These are phyloP conservation scores for Coelastrella sp. DNA, from an alignment of 139 green algal genomes.

Conservation along the genomic window DNA sequence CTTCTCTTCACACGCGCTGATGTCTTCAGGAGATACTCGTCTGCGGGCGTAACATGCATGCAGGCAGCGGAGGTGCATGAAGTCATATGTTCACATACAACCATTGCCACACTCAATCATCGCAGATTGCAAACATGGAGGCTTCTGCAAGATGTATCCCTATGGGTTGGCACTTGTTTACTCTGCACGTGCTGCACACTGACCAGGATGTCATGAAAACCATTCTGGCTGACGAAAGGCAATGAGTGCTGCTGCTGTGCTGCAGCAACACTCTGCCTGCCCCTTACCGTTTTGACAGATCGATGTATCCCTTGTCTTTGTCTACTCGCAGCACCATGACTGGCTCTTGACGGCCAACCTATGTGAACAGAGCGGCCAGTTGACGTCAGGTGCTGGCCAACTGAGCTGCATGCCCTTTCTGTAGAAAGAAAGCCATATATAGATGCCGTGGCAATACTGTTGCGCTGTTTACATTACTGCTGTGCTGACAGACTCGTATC, in stretches of 20 bases:
- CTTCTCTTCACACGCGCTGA: slow-evolving; percentile 90
- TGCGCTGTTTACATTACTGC: no score
- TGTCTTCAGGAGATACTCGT: slow-evolving; percentile 94
- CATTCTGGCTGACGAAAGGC: background rate
- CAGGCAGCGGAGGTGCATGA: background rate
- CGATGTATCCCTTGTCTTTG: slow-evolving; percentile 99
- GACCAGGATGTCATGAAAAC: no score
- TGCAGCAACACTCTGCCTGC: background rate
- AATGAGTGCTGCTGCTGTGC: background rate
- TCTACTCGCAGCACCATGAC: slow-evolving; percentile 99
- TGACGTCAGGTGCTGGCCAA: no score
- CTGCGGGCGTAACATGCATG: no score
- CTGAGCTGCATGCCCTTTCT: no score
- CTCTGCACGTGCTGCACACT: no score
- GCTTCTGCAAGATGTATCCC: no score
- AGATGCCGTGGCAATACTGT: no score
- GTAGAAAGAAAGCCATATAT: no score
- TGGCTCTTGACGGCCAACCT: slow-evolving; percentile 96
- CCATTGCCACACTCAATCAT: background rate
- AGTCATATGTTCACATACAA: background rate
- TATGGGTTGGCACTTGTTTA: no score
- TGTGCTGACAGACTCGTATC: background rate
- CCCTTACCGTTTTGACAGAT: slow-evolving; percentile 94
- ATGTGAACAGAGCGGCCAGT: background rate
- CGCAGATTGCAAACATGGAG: no score